Evolutionary conservation across 2,329 filamentous ascomycete species (phyloP).

Genomic region (Epichloe sylvatica): DNA sequence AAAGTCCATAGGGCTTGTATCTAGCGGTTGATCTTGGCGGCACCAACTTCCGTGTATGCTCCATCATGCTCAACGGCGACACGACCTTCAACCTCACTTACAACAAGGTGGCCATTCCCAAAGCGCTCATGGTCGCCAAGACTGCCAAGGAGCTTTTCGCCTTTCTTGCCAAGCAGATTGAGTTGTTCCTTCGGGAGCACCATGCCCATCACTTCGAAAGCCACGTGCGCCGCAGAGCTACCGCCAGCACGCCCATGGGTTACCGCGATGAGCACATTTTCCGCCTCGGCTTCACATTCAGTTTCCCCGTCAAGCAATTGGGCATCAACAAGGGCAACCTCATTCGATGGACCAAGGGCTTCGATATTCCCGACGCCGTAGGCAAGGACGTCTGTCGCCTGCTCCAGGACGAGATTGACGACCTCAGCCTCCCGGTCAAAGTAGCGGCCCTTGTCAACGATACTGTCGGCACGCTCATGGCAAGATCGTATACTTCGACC

Average conservation of each 20-base stretch:
- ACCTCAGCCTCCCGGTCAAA: constrained; percentile 70
- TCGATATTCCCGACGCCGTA: constrained; percentile 87
- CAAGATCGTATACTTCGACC: constrained; percentile 84
- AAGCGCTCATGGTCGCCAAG: constrained; percentile 78
- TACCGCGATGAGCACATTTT: constrained; percentile 66
- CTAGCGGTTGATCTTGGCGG: constrained; percentile 95
- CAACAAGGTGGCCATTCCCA: constrained; percentile 83
- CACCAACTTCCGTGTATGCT: constrained; percentile 97
- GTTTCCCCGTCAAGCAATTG: constrained; percentile 85
- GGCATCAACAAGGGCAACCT: constrained; percentile 91
- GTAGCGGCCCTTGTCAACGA: constrained; percentile 97
- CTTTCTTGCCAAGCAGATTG: constrained; percentile 88
- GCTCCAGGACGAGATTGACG: constrained; percentile 80
- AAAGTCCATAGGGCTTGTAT: constrained; percentile 59
- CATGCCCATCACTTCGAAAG: constrained; percentile 76
- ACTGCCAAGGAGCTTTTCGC: constrained; percentile 76
- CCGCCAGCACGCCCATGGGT: constrained; percentile 42
- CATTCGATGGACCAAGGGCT: constrained; percentile 97
- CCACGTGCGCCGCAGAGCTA: constrained; percentile 50
- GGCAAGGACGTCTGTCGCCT: constrained; percentile 90
- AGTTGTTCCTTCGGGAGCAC: constrained; percentile 72
- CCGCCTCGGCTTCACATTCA: constrained; percentile 96
- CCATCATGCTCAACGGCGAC: constrained; percentile 83
- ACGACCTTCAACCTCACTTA: constrained; percentile 89
- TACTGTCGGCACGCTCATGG: constrained; percentile 95